phyloP scores from a whole-genome alignment of 176 grass and related monocot genomes.

The Metroxylon sagu region DNA sequence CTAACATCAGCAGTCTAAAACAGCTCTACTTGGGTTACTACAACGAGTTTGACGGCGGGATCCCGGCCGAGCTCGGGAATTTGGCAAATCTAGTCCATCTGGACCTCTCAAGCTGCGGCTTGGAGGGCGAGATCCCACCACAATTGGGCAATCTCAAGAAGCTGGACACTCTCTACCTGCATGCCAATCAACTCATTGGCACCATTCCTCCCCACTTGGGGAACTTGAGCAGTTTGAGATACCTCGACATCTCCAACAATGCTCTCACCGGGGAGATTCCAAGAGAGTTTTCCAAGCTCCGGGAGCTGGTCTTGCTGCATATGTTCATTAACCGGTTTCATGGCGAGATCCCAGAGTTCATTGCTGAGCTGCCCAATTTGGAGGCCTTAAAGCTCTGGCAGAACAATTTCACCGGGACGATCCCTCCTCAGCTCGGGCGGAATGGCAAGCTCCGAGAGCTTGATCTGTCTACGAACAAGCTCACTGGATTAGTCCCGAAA shows the following conservation, averaged over 20 bases:
- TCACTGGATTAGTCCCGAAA: conserved; percentile 51
- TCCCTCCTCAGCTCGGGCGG: conserved; percentile 33
- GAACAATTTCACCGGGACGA: conserved; percentile 68
- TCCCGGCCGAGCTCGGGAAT: conserved; percentile 34
- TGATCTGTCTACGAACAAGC: conserved; percentile 65
- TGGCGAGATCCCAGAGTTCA: conserved; percentile 38
- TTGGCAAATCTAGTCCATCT: conserved; percentile 44
- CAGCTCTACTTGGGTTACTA: conserved; percentile 68
- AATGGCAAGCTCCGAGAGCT: conserved; percentile 44
- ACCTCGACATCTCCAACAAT: conserved; percentile 79
- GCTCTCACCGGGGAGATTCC: conserved; percentile 66
- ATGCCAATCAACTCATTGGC: conserved; percentile 66
- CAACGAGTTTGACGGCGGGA: conserved; percentile 56
- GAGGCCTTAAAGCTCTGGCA: conserved; percentile 67
- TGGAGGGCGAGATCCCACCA: conserved; percentile 37
- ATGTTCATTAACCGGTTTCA: conserved; percentile 78
- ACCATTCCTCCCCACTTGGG: conserved; percentile 33
- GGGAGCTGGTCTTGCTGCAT: conserved; percentile 38
- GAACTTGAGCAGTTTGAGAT: conserved; percentile 45
- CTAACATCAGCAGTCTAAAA: conserved; percentile 31
- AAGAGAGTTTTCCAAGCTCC: conserved; percentile 26
- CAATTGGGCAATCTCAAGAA: conserved; percentile 33
- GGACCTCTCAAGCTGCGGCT: conserved; percentile 61
- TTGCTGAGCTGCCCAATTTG: conserved; percentile 35
- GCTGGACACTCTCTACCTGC: conserved; percentile 66